Evolutionary conservation across 1,284 basidiomycete species (phyloP), one percentile per base, ranked within the genome.

Genomic region (Vanrija sp.): DNA sequence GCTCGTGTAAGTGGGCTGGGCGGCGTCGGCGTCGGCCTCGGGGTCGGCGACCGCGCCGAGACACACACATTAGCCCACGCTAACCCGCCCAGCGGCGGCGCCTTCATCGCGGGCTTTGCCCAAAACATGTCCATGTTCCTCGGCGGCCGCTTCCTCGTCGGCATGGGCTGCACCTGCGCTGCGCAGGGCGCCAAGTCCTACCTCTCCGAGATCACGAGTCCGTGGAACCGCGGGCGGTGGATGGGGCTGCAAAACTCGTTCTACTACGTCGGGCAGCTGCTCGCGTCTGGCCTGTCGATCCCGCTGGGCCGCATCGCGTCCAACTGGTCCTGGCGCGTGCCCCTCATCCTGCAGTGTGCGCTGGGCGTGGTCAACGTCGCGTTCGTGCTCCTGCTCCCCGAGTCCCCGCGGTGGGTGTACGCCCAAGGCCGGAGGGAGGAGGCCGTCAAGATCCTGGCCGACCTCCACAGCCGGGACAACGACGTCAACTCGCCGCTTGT

Each of bases 231-330:
- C 23, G 82, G 82, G 16, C 75, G 78, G 16, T 82, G 78, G 61
- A 72, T 83, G 50, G 82, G 82, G 7, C 77, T 82, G 52, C 65
- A 25, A 16, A 64, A 66, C 49, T 58, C 51, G 27, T 81, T 79
- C 67, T 82, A 77, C 65, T 82, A 82, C 62, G 75, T 82, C 41
- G 82, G 82, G 3, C 81, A 83, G 64, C 80, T 83, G 62, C 68
- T 77, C 35, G 77, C 77, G 2, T 71, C 73, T 14, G 82, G 82
- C 14, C 79, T 83, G 70, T 80, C 82, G 66, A 80, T 84, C 14
- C 73, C 81, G 0, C 81, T 81, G 14, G 81, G 80, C 18, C 75
- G 71, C 45, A 78, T 70, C 57, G 38, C 60, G 12, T 78, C 58
- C 59, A 72, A 80, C 20, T 70, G 75, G 68, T 77, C 80, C 10